Percentiles rank a stretch among this genome's conserved stretches.
Evolutionary conservation across 176 grass and related monocot species (phyloP).

Genomic region (Areca catechu): DNA sequence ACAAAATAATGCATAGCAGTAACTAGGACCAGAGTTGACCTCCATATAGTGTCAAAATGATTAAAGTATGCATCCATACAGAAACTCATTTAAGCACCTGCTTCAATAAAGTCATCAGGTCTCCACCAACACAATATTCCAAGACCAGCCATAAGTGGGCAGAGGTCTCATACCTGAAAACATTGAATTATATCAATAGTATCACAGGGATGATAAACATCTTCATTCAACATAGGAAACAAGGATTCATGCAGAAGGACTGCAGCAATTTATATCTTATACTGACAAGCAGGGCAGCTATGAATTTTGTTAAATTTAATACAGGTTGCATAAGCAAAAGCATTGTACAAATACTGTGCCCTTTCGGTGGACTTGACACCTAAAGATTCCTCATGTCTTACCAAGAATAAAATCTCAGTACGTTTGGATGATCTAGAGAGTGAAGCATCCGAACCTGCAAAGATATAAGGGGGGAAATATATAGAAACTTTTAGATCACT

Average conservation of each 20-base stretch:
- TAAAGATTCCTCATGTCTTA: constrained; percentile 15
- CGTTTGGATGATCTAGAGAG: constrained; percentile 72
- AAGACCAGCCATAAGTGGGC: constrained; percentile 93
- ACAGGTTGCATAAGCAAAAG: no score
- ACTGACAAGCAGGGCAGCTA: no score
- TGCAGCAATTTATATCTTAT: no score
- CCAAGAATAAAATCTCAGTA: constrained; percentile 85
- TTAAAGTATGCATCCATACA: constrained; percentile 2
- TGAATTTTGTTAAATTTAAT: no score
- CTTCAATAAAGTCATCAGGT: constrained; percentile 68
- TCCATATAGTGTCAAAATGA: constrained; percentile 9
- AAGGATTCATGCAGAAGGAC: no score
- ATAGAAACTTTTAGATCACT: constrained; percentile 10
- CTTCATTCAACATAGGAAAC: no score
- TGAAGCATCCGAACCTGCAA: constrained; percentile 85
- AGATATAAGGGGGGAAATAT: constrained; percentile 10
- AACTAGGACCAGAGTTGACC: no score
- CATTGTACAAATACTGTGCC: no score
- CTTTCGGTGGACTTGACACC: no score
- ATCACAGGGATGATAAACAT: background rate
- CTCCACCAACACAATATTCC: constrained; percentile 91
- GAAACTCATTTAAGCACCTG: constrained; percentile 41
- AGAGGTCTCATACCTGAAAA: constrained; percentile 80
- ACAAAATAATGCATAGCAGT: no score
- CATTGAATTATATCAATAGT: background rate